Evolutionary conservation across 2,329 filamentous ascomycete genomes (phyloP).

Genomic region (Mollisiaceae sp.): DNA sequence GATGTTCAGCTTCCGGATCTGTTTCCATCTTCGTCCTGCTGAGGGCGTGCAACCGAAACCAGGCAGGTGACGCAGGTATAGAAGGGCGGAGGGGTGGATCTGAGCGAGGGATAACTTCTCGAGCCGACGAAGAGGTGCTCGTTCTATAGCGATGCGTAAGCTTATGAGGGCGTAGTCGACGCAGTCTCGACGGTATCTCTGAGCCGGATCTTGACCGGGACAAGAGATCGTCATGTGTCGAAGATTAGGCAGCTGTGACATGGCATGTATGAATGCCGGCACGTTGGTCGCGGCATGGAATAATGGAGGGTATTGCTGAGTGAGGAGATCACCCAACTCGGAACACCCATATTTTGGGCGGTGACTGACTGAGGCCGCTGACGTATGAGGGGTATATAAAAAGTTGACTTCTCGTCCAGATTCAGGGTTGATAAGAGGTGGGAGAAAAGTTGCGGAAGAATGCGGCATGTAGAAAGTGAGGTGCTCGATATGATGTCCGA

Average conservation of each 20-base stretch:
- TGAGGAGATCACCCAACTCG: slow-evolving; percentile 80
- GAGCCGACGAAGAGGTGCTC: slow-evolving; percentile 68
- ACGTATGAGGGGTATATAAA: slow-evolving; percentile 78
- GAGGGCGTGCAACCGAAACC: slow-evolving; percentile 78
- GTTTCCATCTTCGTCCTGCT: slow-evolving; percentile 74
- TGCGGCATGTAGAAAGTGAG: slow-evolving; percentile 81
- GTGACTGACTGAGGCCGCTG: slow-evolving; percentile 63
- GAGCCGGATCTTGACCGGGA: slow-evolving; percentile 70
- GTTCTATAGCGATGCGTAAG: slow-evolving; percentile 81
- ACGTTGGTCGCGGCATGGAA: slow-evolving; percentile 92
- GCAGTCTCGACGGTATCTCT: slow-evolving; percentile 75
- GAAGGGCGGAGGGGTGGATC: slow-evolving; percentile 76
- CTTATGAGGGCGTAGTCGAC: slow-evolving; percentile 92
- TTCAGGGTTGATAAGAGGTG: slow-evolving; percentile 79
- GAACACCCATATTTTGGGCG: slow-evolving; percentile 79
- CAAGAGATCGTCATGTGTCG: slow-evolving; percentile 78
- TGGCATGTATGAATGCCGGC: slow-evolving; percentile 77
- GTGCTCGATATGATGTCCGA: slow-evolving; percentile 80
- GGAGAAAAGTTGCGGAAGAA: slow-evolving; percentile 77
- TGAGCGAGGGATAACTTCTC: slow-evolving; percentile 73
- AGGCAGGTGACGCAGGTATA: slow-evolving; percentile 76
- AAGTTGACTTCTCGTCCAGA: slow-evolving; percentile 81
- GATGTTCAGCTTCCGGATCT: slow-evolving; percentile 76
- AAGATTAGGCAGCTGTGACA: slow-evolving; percentile 71
- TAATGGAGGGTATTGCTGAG: slow-evolving; percentile 84